phyloP scores from a whole-genome alignment of 306 rosid genomes.

The Senna siamea region DNA sequence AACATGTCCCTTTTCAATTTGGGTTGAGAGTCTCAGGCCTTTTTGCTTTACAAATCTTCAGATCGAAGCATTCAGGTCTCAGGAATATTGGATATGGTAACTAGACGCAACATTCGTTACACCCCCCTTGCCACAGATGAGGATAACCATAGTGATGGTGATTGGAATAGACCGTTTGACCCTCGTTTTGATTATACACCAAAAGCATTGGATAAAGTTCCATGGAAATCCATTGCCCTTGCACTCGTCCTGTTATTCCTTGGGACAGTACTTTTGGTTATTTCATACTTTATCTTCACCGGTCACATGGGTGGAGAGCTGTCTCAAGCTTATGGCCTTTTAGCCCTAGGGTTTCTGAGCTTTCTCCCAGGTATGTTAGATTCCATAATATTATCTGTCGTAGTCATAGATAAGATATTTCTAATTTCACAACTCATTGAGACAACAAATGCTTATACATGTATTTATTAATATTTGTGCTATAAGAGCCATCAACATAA shows the following conservation, averaged over 20 bases:
- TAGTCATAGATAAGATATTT: slow-evolving; percentile 17
- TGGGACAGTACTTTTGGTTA: slow-evolving; percentile 75
- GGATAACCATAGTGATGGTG: slow-evolving; percentile 44
- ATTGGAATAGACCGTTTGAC: slow-evolving; percentile 51
- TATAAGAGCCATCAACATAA: not conserved
- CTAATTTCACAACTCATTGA: slow-evolving; percentile 17
- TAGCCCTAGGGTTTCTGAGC: slow-evolving; percentile 81
- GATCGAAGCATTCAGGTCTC: slow-evolving; percentile 8
- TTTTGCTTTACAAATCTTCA: slow-evolving; percentile 16
- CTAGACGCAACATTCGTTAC: slow-evolving; percentile 72
- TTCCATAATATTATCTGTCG: slow-evolving; percentile 20
- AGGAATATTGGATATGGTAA: slow-evolving; percentile 53
- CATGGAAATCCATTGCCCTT: slow-evolving; percentile 92
- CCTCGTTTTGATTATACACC: slow-evolving; percentile 93
- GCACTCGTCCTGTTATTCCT: slow-evolving; percentile 81
- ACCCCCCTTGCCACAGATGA: slow-evolving; percentile 67
- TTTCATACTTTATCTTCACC: slow-evolving; percentile 77
- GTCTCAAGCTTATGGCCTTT: slow-evolving; percentile 91
- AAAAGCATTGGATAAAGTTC: slow-evolving; percentile 74
- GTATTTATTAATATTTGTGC: slow-evolving; percentile 25
- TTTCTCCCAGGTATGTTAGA: slow-evolving; percentile 84
- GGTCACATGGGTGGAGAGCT: slow-evolving; percentile 97
- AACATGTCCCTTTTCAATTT: slow-evolving; percentile 2
- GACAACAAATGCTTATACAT: slow-evolving; percentile 16
- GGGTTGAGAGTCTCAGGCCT: slow-evolving; percentile 5